phyloP scores from a whole-genome alignment of 2,329 filamentous ascomycete species.

The Fusarium anthophilum region DNA sequence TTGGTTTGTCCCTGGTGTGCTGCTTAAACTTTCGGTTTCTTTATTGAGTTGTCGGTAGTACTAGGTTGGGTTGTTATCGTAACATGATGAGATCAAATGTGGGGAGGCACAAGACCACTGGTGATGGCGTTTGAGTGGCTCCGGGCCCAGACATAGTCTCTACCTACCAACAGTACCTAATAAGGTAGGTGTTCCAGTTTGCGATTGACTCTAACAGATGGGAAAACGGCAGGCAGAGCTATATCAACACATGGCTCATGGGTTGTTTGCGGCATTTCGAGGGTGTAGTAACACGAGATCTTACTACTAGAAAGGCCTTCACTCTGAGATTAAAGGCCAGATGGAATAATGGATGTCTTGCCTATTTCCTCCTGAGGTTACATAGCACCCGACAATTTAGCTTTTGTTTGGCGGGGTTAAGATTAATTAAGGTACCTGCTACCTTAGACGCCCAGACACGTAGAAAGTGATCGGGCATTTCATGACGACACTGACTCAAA shows the following conservation, averaged over 20 bases:
- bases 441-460: neutral
- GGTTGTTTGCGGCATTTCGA: neutral
- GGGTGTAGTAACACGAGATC: neutral
- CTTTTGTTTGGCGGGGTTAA: slow-evolving; percentile 26
- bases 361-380: no score
- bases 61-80: neutral
- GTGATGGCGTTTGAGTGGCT: neutral
- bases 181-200: neutral
- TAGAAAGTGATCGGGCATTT: neutral
- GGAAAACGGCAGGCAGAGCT: neutral
- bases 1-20: neutral
- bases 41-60: neutral
- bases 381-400: slow-evolving; percentile 1
- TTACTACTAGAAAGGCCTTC: neutral
- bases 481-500: slow-evolving; percentile 12
- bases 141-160: neutral
- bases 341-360: neutral
- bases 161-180: neutral
- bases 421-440: neutral
- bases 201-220: neutral
- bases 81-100: slow-evolving; percentile 37
- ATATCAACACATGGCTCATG: neutral
- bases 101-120: slow-evolving; percentile 26
- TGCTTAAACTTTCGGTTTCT: neutral
- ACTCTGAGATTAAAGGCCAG: neutral